phyloP scores from a whole-genome alignment of 768 basidiomycete species.

The Podaxis sp. region DNA sequence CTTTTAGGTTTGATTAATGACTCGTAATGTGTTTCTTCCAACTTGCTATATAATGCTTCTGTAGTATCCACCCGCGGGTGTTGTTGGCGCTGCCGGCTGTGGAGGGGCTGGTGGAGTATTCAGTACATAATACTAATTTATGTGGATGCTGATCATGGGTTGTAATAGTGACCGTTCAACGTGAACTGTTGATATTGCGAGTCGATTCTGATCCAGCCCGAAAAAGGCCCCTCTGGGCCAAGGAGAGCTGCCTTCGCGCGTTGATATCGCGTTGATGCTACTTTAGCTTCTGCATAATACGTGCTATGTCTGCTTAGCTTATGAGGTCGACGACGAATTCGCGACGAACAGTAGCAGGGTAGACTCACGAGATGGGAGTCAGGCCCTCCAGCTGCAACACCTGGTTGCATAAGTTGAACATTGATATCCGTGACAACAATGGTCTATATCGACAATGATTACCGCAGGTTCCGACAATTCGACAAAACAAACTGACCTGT shows the following conservation, averaged over 20 bases:
- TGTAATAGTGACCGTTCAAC: not conserved
- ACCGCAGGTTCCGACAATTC: not conserved
- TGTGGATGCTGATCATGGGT: not conserved
- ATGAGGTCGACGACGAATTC: not conserved
- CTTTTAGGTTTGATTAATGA: not conserved
- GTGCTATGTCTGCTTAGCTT: not conserved
- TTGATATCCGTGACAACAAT: constrained; percentile 33
- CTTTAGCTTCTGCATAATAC: constrained; percentile 14
- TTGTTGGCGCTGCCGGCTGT: not conserved
- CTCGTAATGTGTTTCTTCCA: not conserved
- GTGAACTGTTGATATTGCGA: constrained; percentile 50
- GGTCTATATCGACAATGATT: constrained; percentile 17
- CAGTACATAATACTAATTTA: not conserved
- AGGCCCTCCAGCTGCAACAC: constrained; percentile 12
- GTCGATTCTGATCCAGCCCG: constrained; percentile 63
- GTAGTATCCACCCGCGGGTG: not conserved
- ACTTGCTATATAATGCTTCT: not conserved
- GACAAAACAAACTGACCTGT: constrained; percentile 39
- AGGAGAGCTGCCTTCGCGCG: constrained; percentile 46
- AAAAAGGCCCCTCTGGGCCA: constrained; percentile 45
- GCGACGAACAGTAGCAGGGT: not conserved
- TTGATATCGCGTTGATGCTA: constrained; percentile 34
- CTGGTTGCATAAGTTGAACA: constrained; percentile 45
- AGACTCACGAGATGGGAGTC: not conserved
- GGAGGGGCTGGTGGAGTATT: not conserved